A percentile compares a stretch with the other conserved stretches of the same genome.
phyloP scores from a whole-genome alignment of 169 alveolate species.

The Babesia bigemina region DNA sequence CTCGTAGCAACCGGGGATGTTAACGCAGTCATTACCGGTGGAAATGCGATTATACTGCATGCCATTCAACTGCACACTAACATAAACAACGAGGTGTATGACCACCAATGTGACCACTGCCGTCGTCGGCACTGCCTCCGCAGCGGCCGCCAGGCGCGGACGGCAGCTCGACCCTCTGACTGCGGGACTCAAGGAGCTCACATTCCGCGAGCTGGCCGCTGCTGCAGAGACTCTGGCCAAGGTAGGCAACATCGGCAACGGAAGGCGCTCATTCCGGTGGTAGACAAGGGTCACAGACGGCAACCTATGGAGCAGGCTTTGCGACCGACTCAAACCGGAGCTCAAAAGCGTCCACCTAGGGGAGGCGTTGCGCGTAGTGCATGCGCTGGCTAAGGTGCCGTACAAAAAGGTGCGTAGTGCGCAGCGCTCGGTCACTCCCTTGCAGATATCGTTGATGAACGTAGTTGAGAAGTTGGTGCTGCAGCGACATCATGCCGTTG shows the following conservation, averaged over 20 bases:
- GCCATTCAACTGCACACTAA: neutral
- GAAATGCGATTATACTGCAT: neutral
- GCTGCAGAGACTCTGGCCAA: conserved; percentile 59
- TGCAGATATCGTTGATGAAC: conserved; percentile 45
- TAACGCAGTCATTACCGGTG: neutral
- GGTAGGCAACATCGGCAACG: conserved; percentile 21
- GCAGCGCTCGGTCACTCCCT: neutral
- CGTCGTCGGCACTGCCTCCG: conserved; percentile 4
- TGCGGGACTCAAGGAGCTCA: conserved; percentile 35
- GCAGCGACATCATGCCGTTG: conserved; percentile 24
- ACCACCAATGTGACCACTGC: conserved; percentile 16
- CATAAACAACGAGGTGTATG: conserved; percentile 16
- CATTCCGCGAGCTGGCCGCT: conserved; percentile 43
- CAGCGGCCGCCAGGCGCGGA: conserved; percentile 16
- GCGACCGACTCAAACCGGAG: conserved; percentile 52
- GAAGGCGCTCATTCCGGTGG: neutral
- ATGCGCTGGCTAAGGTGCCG: conserved; percentile 63
- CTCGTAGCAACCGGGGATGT: neutral
- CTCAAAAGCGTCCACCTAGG: conserved; percentile 20
- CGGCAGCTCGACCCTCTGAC: conserved; percentile 22
- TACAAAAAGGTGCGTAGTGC: conserved; percentile 50
- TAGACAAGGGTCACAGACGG: conserved; percentile 54
- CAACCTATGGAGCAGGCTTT: conserved; percentile 56
- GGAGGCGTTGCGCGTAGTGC: conserved; percentile 36
- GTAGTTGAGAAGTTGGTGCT: conserved; percentile 57